phyloP scores from a whole-genome alignment of 2,329 filamentous ascomycete genomes.

The Zymoseptoria ardabiliae region DNA sequence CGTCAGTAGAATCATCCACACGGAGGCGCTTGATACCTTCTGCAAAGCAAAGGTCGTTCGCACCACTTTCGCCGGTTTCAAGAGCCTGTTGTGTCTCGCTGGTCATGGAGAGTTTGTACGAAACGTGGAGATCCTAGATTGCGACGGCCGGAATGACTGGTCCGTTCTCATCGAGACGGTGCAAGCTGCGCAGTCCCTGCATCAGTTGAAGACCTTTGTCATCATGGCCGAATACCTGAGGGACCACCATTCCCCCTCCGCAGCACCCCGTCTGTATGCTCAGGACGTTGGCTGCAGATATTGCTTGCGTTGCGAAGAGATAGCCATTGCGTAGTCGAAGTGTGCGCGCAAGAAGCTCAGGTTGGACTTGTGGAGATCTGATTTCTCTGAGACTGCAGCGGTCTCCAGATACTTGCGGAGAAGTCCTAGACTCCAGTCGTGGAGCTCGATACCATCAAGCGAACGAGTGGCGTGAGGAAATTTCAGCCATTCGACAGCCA shows the following conservation, averaged over 20 bases:
- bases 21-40: conserved; percentile 8
- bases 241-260: background rate
- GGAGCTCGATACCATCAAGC: background rate
- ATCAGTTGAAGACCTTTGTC: conserved; percentile 1
- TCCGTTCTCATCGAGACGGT: background rate
- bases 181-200: background rate
- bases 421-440: background rate
- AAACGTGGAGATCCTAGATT: conserved; percentile 2
- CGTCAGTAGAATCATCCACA: conserved; percentile 5
- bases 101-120: background rate
- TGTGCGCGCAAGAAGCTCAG: background rate
- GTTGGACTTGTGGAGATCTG: background rate
- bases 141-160: background rate
- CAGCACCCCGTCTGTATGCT: background rate
- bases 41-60: conserved; percentile 7
- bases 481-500: background rate
- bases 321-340: background rate
- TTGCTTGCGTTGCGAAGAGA: background rate
- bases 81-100: background rate
- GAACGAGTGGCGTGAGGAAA: background rate
- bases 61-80: background rate
- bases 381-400: background rate
- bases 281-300: background rate
- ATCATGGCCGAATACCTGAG: conserved; percentile 5
- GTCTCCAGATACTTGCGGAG: background rate